Evolutionary conservation across 208 protist species (phyloP).

Genomic region (Trypanosoma theileri): DNA sequence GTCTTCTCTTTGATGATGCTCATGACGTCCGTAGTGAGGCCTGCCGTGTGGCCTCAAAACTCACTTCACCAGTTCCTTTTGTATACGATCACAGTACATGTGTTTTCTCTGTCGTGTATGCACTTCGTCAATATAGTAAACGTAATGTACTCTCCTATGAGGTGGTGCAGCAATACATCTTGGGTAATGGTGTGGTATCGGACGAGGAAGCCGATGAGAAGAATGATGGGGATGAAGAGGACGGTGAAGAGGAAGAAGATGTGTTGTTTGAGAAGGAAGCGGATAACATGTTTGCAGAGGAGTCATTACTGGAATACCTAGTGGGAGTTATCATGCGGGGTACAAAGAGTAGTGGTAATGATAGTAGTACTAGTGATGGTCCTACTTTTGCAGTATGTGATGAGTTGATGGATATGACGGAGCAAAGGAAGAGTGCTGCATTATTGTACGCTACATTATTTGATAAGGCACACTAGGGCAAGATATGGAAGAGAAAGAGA

Average conservation of each 20-base stretch:
- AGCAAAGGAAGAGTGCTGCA: constrained; percentile 8
- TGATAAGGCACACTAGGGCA: background rate
- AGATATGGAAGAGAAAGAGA: background rate
- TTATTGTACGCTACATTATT: constrained; percentile 25
- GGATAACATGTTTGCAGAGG: constrained; percentile 86
- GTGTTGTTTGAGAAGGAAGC: constrained; percentile 86
- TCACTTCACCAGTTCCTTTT: constrained; percentile 6
- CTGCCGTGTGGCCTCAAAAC: constrained; percentile 30
- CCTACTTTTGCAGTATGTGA: constrained; percentile 20
- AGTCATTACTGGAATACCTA: constrained; percentile 47
- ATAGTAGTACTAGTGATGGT: too few relatives aligned
- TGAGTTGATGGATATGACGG: constrained; percentile 17
- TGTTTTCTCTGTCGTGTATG: constrained; percentile 45
- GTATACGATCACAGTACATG: constrained; percentile 58
- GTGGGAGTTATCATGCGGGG: constrained; percentile 13
- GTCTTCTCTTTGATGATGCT: constrained; percentile 77
- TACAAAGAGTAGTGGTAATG: background rate
- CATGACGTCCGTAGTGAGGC: constrained; percentile 57
- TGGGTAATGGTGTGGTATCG: background rate
- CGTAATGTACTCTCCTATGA: background rate
- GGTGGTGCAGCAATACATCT: constrained; percentile 12
- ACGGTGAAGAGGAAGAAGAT: constrained; percentile 27
- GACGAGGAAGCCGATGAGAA: background rate
- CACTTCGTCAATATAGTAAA: constrained; percentile 7
- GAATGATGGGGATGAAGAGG: background rate